These are phyloP conservation scores for Cutaneotrichosporon mucoides DNA, from an alignment of 1,284 basidiomycete genomes.

Conservation along the genomic window DNA sequence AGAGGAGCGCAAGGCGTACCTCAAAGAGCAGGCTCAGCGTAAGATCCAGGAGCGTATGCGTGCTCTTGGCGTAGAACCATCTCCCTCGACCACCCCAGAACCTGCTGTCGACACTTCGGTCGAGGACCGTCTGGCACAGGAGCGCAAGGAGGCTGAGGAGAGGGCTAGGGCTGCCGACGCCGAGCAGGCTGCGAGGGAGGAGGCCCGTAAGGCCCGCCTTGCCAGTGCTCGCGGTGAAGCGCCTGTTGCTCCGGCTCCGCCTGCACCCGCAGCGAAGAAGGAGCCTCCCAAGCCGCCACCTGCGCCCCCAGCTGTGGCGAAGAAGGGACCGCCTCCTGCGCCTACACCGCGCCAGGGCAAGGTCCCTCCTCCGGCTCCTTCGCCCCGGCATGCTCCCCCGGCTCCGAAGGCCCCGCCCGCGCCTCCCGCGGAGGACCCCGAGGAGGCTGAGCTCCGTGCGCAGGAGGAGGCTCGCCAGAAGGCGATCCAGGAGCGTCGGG, in stretches of 20 bases:
- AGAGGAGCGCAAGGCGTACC: constrained; percentile 76
- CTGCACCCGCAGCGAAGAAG: constrained; percentile 42
- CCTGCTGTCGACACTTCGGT: constrained; percentile 65
- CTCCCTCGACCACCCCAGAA: constrained; percentile 48
- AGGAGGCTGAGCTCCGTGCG: constrained; percentile 60
- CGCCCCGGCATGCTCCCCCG: constrained; percentile 5
- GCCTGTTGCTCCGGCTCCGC: constrained; percentile 19
- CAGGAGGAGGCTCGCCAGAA: constrained; percentile 65
- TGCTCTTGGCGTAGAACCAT: constrained; percentile 69
- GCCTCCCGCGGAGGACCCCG: constrained; percentile 54
- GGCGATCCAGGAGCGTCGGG: constrained; percentile 62
- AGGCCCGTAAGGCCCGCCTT: constrained; percentile 62
- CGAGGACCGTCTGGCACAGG: constrained; percentile 73
- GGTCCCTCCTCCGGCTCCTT: constrained; percentile 21
- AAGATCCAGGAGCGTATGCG: constrained; percentile 83
- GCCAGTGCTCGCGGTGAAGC: constrained; percentile 56
- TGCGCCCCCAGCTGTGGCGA: constrained; percentile 22
- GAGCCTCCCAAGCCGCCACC: constrained; percentile 32
- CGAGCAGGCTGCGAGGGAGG: constrained; percentile 71
- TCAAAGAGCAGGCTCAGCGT: constrained; percentile 75
- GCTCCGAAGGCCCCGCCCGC: constrained; percentile 42
- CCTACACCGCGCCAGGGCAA: constrained; percentile 25
- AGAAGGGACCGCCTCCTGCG: constrained; percentile 35
- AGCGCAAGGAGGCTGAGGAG: constrained; percentile 81
- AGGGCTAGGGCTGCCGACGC: constrained; percentile 67